A percentile compares a stretch with the other conserved stretches of the same genome.
phyloP scores from a whole-genome alignment of 352 stramenopile genomes.

The Phytophthora cactorum region DNA sequence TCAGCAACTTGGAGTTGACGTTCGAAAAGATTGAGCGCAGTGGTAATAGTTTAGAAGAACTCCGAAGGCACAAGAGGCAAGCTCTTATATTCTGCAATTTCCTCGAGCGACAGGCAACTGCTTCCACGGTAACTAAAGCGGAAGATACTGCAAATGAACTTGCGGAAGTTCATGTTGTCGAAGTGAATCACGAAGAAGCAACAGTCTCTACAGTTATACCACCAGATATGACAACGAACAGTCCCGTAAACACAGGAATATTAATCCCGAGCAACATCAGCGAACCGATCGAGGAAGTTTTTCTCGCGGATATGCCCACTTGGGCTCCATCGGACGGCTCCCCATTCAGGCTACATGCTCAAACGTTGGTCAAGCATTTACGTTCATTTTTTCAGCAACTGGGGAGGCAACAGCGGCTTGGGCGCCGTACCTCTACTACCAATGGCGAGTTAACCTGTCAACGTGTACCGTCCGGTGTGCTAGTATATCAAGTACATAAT shows the following conservation, averaged over 20 bases:
- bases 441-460: constrained; percentile 21
- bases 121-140: background rate
- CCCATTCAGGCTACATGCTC: constrained; percentile 19
- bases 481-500: constrained; percentile 22
- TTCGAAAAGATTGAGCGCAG: constrained; percentile 13
- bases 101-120: background rate
- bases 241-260: constrained; percentile 26
- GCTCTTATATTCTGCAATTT: constrained; percentile 17
- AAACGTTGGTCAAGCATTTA: constrained; percentile 16
- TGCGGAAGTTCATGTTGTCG: background rate
- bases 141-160: background rate
- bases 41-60: constrained; percentile 22
- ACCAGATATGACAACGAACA: background rate
- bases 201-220: too few relatives aligned
- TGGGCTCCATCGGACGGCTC: constrained; percentile 16
- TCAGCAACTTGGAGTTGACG: constrained; percentile 12
- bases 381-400: constrained; percentile 30
- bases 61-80: constrained; percentile 13
- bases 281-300: constrained; percentile 44
- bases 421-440: background rate
- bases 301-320: constrained; percentile 21
- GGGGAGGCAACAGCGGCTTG: constrained; percentile 15
- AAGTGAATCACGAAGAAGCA: background rate
- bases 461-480: constrained; percentile 25
- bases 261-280: constrained; percentile 35